Evolutionary conservation across 1,139 yeast species (phyloP), one percentile per base, ranked within the genome.

Genomic region (Hemisphaericaspora lyxosophila): DNA sequence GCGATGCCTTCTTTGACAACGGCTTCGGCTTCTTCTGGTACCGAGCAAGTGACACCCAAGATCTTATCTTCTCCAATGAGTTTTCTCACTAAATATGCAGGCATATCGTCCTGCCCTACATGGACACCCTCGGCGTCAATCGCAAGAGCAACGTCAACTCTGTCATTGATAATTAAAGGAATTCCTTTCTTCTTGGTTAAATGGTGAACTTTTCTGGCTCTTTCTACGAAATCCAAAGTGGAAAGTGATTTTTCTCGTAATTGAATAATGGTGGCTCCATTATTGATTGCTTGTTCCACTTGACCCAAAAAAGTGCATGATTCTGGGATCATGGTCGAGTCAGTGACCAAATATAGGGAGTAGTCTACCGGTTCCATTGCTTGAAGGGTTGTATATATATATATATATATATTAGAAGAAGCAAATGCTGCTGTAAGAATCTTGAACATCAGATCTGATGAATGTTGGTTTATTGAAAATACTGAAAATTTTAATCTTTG

Each of bases 101-200:
- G 75, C 87, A 90, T 85, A 55, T 90, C 97, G 41, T 84, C 92
- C 58, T 89, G 97, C 1, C 97, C 97, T 15, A 90, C 88, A 63
- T 90, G 97, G 12, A 90, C 84, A 25, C 96, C 96, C 43, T 89
- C 96, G 0, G 96, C 96, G 50, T 78, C 94, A 39, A 87, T 70
- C 0, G 97, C 97, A 36, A 89, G 64, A 0, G 96, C 97, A 5
- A 90, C 88, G 54, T 90, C 97, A 6, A 88, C 75, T 33, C 97
- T 66, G 55, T 90, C 97, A 53, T 90, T 88, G 53, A 90, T 89
- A 24, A 90, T 79, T 46, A 90, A 66, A 0, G 97, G 97, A 14
- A 90, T 79, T 0, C 75, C 73, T 32, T 70, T 74, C 28, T 62
- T 56, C 32, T 66, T 61, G 26, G 96, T 86, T 36, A 89, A 51